Conservation (phyloP, 164 flowering plant species). For the Liquidambar formosana region DNA sequence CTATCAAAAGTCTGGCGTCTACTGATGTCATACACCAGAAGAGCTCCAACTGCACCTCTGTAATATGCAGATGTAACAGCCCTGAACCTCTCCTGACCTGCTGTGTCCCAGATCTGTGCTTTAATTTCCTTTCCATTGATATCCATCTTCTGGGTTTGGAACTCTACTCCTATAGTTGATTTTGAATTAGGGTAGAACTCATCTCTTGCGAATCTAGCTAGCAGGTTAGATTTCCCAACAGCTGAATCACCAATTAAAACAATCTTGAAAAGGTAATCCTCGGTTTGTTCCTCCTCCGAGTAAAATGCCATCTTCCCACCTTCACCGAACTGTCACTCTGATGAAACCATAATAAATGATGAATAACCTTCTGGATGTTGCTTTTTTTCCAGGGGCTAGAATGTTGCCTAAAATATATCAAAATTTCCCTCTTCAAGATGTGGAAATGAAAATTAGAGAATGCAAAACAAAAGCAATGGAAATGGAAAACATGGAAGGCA, state of each 20-base stretch:
- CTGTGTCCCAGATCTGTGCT: conserved; percentile 80
- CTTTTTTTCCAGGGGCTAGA: conserved; percentile 6
- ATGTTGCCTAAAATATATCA: conserved; percentile 9
- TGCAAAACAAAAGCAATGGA: conserved; percentile 3
- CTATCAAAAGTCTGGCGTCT: conserved; percentile 72
- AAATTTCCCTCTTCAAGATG: conserved; percentile 1
- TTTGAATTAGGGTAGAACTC: conserved; percentile 71
- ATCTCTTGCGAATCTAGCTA: conserved; percentile 69
- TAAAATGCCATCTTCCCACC: conserved; percentile 40
- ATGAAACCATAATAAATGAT: conserved; percentile 17
- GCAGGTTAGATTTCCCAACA: conserved; percentile 74
- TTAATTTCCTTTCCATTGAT: conserved; percentile 70
- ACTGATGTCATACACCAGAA: conserved; percentile 68
- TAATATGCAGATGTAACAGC: conserved; percentile 78
- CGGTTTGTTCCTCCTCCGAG: conserved; percentile 47
- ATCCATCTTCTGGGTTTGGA: conserved; percentile 68
- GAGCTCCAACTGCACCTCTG: conserved; percentile 74
- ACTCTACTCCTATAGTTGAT: conserved; percentile 75
- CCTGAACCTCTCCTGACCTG: conserved; percentile 77
- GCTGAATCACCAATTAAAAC: conserved; percentile 74
- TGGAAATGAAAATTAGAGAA: conserved; percentile 14
- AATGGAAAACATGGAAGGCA: conserved; percentile 20
- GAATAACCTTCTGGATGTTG: conserved; percentile 1
- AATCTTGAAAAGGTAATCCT: conserved; percentile 73
- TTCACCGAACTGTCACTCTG: conserved; percentile 9